Conservation (phyloP, 306 rosid species). For the Trichosanthes truncata region DNA sequence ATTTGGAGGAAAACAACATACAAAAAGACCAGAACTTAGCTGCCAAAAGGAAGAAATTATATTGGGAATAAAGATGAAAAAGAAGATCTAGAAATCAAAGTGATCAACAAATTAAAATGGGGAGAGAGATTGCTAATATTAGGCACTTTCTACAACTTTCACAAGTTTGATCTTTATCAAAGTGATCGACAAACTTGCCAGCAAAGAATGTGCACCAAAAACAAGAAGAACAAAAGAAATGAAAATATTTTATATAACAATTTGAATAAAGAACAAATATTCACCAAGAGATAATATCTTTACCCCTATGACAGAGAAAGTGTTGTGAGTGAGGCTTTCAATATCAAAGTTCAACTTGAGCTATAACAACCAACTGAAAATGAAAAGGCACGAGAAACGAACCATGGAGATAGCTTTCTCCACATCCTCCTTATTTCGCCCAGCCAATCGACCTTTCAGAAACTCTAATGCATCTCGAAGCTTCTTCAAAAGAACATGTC, state of each 20-base stretch:
- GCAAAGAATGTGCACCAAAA: background rate
- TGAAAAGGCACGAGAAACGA: constrained; percentile 16
- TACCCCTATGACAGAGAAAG: background rate
- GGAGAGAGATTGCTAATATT: background rate
- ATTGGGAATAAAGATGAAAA: background rate
- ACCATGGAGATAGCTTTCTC: constrained; percentile 97
- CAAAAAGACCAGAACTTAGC: background rate
- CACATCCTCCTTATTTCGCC: constrained; percentile 86
- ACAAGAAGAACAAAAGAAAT: background rate
- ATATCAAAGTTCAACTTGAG: constrained; percentile 9
- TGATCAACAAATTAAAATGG: background rate
- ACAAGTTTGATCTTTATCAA: background rate
- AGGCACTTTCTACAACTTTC: background rate
- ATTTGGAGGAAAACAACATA: background rate
- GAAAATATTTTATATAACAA: too few species aligned
- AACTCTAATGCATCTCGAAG: constrained; percentile 88
- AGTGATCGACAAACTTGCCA: background rate
- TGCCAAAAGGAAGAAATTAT: background rate
- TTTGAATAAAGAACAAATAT: background rate
- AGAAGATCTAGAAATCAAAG: background rate
- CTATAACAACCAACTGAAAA: background rate
- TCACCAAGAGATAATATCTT: background rate
- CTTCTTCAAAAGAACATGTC: constrained; percentile 92
- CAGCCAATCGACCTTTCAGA: constrained; percentile 62
- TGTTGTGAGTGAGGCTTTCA: constrained; percentile 1